Base-by-base conservation (phyloP, 352 stramenopile genomes). In the Phytophthora pseudosyringae region DNA sequence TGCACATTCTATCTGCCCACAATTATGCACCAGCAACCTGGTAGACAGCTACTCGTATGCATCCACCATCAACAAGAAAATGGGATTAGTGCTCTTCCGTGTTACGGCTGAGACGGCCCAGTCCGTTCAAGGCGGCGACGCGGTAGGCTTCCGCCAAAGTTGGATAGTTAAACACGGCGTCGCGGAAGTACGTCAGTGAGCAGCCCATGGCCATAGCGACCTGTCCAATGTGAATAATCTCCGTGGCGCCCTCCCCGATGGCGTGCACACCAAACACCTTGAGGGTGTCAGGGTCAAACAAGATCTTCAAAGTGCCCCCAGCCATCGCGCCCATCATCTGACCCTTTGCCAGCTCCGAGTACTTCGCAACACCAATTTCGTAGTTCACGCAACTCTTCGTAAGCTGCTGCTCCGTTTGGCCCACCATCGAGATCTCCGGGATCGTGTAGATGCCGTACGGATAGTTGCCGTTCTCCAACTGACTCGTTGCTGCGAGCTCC, bases 201-300 rank as follows among this genome's bases (percentile, higher is more conserved):
- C 81, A 87, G 26, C 59, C 76, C 82, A 91, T 91, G 36, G 81
- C 80, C 63, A 95, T 93, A n/a, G 81, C 83, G 16, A 97, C 90
- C 64, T 97, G 90, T n/a, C 90, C 90, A 55, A 97, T 97, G 67
- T 97, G 90, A 64, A 97, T 96, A 71, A 97, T 97, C 64, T 97
- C 90, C 5, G 89, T 97, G 11, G 90, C 90, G 12, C 89, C 89
- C 55, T 97, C 89, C 35, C 90, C 90, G 52, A 97, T 94, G 18
- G 87, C 88, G 65, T 97, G 90, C 33, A 97, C 90, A 26, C 90
- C 90, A 46, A 92, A 80, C 28, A 97, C 52, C 61, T 95, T 88
- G 47, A 97, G 70, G 16, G 82, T 81, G 16, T 86, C 71, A 7
- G 85, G 88, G 66, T 93, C 79, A 53, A 97, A 97, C 33, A 97